A percentile compares a stretch with the other conserved stretches of the same genome.
phyloP scores from a whole-genome alignment of 169 alveolate genomes.

The Cryptosporidium ubiquitum region DNA sequence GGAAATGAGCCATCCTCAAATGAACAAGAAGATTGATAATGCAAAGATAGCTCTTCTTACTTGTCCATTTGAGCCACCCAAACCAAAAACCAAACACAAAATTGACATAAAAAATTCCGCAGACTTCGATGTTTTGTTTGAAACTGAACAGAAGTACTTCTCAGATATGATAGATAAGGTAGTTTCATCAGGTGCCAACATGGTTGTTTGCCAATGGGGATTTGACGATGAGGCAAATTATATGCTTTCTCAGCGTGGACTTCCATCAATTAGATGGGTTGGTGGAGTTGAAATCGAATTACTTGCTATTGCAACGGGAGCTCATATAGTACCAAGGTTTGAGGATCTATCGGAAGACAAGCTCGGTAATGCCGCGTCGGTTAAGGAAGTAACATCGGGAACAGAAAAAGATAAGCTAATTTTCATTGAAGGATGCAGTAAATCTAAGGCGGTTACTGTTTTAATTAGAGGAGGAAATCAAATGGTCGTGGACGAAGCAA shows the following conservation, averaged over 20 bases:
- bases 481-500: conserved; percentile 97
- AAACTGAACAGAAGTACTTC: conserved; percentile 94
- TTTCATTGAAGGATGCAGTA: conserved; percentile 93
- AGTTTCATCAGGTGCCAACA: conserved; percentile 95
- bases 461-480: conserved; percentile 96
- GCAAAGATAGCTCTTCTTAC: conserved; percentile 97
- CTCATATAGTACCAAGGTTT: conserved; percentile 96
- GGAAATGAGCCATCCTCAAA: conserved; percentile 99
- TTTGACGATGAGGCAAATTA: conserved; percentile 99
- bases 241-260: conserved; percentile 85
- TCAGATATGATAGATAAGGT: conserved; percentile 93
- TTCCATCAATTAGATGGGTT: conserved; percentile 99
- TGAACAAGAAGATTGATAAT: conserved; percentile 93
- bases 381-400: conserved; percentile 94
- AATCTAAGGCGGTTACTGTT: conserved; percentile 95
- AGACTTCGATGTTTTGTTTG: conserved; percentile 89
- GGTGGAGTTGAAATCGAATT: conserved; percentile 99
- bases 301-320: conserved; percentile 99
- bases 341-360: conserved; percentile 92
- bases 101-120: conserved; percentile 96
- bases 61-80: conserved; percentile 99
- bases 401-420: conserved; percentile 95
- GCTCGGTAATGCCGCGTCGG: conserved; percentile 94
- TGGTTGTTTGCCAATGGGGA: conserved; percentile 99
- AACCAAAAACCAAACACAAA: conserved; percentile 99